These are phyloP conservation scores for Melaleuca quinquenervia DNA, from an alignment of 345 rosid genomes.

Conservation along the genomic window DNA sequence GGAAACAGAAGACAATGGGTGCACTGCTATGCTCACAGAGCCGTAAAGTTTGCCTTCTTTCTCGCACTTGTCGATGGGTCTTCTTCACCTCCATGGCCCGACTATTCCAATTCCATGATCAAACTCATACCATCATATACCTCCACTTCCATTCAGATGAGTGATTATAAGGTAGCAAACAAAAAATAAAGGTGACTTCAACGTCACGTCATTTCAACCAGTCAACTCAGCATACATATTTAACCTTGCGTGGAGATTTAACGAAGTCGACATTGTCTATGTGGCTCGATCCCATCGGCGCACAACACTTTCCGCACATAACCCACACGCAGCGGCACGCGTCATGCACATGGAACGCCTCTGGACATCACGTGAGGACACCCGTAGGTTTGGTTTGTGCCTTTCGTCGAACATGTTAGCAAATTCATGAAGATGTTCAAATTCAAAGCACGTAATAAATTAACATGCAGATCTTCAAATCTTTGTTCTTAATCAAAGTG, in stretches of 20 bases:
- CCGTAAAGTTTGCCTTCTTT: conserved; percentile 10
- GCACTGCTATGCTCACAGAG: conserved; percentile 30
- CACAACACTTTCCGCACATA: not conserved
- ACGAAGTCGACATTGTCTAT: not conserved
- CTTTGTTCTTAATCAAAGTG: no score
- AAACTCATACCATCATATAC: not conserved
- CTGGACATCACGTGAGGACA: not conserved
- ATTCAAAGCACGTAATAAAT: not conserved
- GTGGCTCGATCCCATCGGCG: not conserved
- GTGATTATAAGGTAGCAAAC: not conserved
- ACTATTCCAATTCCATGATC: accelerated
- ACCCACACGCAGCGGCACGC: not conserved
- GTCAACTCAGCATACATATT: not conserved
- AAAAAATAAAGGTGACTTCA: not conserved
- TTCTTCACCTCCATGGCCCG: not conserved
- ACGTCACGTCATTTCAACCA: not conserved
- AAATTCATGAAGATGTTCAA: not conserved
- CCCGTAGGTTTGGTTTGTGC: not conserved
- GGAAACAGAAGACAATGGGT: not conserved
- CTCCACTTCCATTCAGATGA: not conserved
- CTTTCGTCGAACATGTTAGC: no score
- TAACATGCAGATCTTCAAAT: no score
- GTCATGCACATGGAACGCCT: not conserved
- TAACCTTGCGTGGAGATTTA: not conserved
- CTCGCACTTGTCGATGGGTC: not conserved